Conservation (phyloP, 2,329 filamentous ascomycete genomes). For the Colletotrichum cordylinicola region DNA sequence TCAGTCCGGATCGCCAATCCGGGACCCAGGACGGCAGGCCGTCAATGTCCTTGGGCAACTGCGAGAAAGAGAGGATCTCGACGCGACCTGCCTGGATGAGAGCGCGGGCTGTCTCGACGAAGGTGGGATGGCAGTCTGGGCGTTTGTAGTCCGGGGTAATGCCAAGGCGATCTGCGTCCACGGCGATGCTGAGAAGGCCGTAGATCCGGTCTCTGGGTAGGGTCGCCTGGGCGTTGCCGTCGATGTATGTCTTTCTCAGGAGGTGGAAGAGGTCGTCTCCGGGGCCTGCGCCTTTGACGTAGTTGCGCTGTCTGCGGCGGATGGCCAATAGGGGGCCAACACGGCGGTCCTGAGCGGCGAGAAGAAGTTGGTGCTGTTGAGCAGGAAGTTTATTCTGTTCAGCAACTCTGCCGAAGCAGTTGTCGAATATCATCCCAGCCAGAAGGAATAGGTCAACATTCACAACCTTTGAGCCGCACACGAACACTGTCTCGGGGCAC, state of each 20-base stretch:
- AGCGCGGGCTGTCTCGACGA: background rate
- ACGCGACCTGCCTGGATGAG: background rate
- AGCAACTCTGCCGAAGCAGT: background rate
- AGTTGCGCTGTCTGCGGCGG: background rate
- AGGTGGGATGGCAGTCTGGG: background rate
- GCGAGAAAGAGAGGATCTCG: conserved; percentile 11
- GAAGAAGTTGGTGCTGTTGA: background rate
- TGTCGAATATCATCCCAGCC: conserved; percentile 21
- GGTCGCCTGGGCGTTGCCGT: conserved; percentile 20
- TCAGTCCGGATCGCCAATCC: conserved; percentile 34
- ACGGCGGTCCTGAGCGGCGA: background rate
- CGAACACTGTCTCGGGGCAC: conserved; percentile 26
- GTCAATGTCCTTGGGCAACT: conserved; percentile 8
- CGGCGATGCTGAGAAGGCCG: conserved; percentile 27
- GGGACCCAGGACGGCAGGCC: conserved; percentile 41
- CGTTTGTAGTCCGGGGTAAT: conserved; percentile 5
- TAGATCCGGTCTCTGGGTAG: conserved; percentile 27
- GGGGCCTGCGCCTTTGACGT: conserved; percentile 20
- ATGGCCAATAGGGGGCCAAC: background rate
- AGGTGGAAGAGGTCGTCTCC: conserved; percentile 24
- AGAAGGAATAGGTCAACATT: conserved; percentile 31
- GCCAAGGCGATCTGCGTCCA: background rate
- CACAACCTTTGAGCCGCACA: conserved; percentile 30
- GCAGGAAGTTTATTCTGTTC: background rate
- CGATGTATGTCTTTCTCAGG: conserved; percentile 24